A percentile compares a stretch with the other conserved stretches of the same genome.
These are phyloP conservation scores for Lachancea mirantina DNA, from an alignment of 805 yeast genomes.

Conservation along the genomic window DNA sequence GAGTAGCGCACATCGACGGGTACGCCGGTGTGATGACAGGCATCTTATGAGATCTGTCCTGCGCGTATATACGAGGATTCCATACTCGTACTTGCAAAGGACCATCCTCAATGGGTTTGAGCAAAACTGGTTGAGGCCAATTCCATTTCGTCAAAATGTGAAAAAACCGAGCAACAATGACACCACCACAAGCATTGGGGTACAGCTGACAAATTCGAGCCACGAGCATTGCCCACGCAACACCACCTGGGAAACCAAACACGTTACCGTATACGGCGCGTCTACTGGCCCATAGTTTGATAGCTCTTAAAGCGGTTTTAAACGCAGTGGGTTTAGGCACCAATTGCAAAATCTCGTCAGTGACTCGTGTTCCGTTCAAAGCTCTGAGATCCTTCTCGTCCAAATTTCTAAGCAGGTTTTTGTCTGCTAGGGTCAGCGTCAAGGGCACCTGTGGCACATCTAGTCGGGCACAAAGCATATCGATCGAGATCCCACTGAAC, in stretches of 20 bases:
- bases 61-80: slow-evolving; percentile 89
- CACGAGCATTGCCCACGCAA: slow-evolving; percentile 99
- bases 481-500: slow-evolving; percentile 87
- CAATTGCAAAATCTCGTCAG: slow-evolving; percentile 81
- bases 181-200: slow-evolving; percentile 93
- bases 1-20: slow-evolving; percentile 97
- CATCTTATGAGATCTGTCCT: slow-evolving; percentile 87
- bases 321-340: slow-evolving; percentile 93
- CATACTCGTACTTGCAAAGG: slow-evolving; percentile 93
- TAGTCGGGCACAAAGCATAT: slow-evolving; percentile 76
- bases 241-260: slow-evolving; percentile 98
- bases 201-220: slow-evolving; percentile 94
- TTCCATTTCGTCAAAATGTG: slow-evolving; percentile 82
- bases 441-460: slow-evolving; percentile 79
- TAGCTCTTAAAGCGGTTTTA: slow-evolving; percentile 85
- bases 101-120: slow-evolving; percentile 93
- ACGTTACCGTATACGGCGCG: slow-evolving; percentile 92
- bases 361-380: slow-evolving; percentile 92
- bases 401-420: slow-evolving; percentile 73
- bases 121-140: slow-evolving; percentile 97
- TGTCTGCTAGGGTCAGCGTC: slow-evolving; percentile 70
- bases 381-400: slow-evolving; percentile 90
- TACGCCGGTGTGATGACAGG: slow-evolving; percentile 86
- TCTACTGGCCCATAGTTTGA: slow-evolving; percentile 94
- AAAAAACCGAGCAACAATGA: slow-evolving; percentile 84